Evolutionary conservation across 2,329 filamentous ascomycete genomes (phyloP), one percentile per base, ranked within the genome.

Genomic region (Ophioceras dolichostomum): DNA sequence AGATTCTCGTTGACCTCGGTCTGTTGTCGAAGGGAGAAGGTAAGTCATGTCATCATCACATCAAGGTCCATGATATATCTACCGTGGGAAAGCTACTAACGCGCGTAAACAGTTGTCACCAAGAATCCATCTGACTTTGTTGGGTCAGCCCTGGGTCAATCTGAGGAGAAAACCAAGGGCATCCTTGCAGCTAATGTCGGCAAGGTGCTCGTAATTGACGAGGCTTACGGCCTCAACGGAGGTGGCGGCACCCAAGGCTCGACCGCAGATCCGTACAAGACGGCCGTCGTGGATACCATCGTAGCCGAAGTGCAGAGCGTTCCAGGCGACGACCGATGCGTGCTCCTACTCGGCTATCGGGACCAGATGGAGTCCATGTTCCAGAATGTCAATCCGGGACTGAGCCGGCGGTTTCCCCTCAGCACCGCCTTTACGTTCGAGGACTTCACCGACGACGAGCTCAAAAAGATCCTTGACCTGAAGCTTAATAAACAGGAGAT

Each of bases 141-240:
- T 1, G 81, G 80, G 0, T 57, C 54, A 8, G 61, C 50, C 0
- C 42, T 89, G 0, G 83, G 83, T 0, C 60, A 68, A 2, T 87
- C 83, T 0, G 83, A 89, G 51, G 61, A 67, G 2, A 73, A 76
- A 24, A 88, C 83, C 0, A 88, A 84, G 45, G 76, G 63, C 0
- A 86, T 88, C 6, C 62, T 89, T 0, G 73, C 70, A 0, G 59
- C 75, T 0, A 76, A 79, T 0, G 44, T 68, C 0, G 83, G 84
- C 0, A 89, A 88, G 44, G 80, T 88, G 0, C 65, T 89, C 0
- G 72, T 89, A 12, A 86, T 89, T 3, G 83, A 89, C 43, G 83
- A 91, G 49, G 83, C 83, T 0, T 88, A 89, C 44, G 74, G 76
- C 24, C 62, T 89, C 0, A 70, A 65, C 32, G 54, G 58, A 2